These are phyloP conservation scores for Psilocybe mexicana DNA, from an alignment of 1,284 basidiomycete species.

Conservation along the genomic window DNA sequence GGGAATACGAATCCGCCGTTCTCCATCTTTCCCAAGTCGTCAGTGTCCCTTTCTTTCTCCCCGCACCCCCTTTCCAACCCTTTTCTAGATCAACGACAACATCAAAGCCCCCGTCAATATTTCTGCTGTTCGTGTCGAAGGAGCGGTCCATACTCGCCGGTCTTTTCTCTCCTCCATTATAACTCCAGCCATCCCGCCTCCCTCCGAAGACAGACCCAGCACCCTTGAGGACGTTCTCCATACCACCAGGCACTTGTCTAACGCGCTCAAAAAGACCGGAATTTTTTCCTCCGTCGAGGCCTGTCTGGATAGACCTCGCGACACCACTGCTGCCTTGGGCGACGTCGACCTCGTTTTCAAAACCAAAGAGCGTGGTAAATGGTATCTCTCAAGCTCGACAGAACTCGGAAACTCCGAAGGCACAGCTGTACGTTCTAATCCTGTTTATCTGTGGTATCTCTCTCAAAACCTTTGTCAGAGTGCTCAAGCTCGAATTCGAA, in stretches of 20 bases:
- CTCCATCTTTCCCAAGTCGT: slow-evolving; percentile 73
- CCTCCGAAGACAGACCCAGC: slow-evolving; percentile 29
- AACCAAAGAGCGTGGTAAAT: slow-evolving; percentile 76
- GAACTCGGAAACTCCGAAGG: slow-evolving; percentile 96
- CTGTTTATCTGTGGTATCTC: slow-evolving; percentile 7
- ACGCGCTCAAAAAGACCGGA: slow-evolving; percentile 34
- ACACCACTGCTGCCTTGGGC: slow-evolving; percentile 53
- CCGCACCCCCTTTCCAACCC: slow-evolving; percentile 5
- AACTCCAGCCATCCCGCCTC: slow-evolving; percentile 50
- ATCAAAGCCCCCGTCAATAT: slow-evolving; percentile 60
- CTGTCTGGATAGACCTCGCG: slow-evolving; percentile 65
- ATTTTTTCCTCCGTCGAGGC: slow-evolving; percentile 67
- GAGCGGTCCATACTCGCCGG: slow-evolving; percentile 71
- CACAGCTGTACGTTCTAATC: slow-evolving; percentile 66
- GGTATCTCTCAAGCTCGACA: slow-evolving; percentile 85
- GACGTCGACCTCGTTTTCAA: slow-evolving; percentile 89
- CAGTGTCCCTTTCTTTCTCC: slow-evolving; percentile 28
- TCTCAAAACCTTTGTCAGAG: slow-evolving; percentile 51
- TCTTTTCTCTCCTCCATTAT: slow-evolving; percentile 83
- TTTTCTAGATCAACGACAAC: slow-evolving; percentile 62
- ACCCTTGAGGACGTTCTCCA: slow-evolving; percentile 67
- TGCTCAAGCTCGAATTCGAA: slow-evolving; percentile 78
- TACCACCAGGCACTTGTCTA: slow-evolving; percentile 65
- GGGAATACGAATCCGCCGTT: slow-evolving; percentile 77
- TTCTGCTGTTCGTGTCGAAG: slow-evolving; percentile 78